These are phyloP conservation scores for Fusarium graminum DNA, from an alignment of 2,329 filamentous ascomycete genomes.

Conservation along the genomic window DNA sequence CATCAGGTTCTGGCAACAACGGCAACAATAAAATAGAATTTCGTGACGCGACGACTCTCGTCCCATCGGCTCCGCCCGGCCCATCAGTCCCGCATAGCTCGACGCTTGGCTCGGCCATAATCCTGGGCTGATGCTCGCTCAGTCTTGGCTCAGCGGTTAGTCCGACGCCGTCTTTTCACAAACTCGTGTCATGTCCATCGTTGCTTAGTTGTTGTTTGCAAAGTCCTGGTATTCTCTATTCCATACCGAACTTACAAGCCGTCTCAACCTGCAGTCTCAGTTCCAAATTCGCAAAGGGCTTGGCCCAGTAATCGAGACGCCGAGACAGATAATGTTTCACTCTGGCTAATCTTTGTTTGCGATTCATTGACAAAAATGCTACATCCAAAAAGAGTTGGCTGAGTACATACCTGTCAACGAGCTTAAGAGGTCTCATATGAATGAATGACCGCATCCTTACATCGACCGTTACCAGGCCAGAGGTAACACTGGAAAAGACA, in stretches of 20 bases:
- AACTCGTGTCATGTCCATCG: not conserved
- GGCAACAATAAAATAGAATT: not conserved
- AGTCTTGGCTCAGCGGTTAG: conserved; percentile 42
- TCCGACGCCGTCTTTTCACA: conserved; percentile 1
- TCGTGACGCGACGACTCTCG: conserved; percentile 38
- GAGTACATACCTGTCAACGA: not conserved
- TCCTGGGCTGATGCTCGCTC: conserved; percentile 36
- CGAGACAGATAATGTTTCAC: conserved; percentile 24
- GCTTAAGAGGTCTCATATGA: not conserved
- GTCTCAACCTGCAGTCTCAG: conserved; percentile 1
- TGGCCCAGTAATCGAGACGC: not conserved
- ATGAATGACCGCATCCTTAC: not conserved
- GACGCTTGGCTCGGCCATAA: conserved; percentile 3
- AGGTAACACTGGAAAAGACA: conserved; percentile 3
- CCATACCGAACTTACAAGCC: conserved; percentile 1
- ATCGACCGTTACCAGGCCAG: conserved; percentile 3
- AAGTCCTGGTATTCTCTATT: conserved; percentile 1
- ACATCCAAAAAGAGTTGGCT: conserved; percentile 4
- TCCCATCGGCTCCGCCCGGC: conserved; percentile 7
- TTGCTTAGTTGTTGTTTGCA: not conserved
- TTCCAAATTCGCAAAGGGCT: not conserved
- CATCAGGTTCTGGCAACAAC: conserved; percentile 26
- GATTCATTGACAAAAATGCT: not conserved
- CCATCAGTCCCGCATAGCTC: not conserved
- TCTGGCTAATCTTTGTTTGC: conserved; percentile 21